These are phyloP conservation scores for Handroanthus guayacan DNA, from an alignment of 257 asterid genomes.

Conservation along the genomic window DNA sequence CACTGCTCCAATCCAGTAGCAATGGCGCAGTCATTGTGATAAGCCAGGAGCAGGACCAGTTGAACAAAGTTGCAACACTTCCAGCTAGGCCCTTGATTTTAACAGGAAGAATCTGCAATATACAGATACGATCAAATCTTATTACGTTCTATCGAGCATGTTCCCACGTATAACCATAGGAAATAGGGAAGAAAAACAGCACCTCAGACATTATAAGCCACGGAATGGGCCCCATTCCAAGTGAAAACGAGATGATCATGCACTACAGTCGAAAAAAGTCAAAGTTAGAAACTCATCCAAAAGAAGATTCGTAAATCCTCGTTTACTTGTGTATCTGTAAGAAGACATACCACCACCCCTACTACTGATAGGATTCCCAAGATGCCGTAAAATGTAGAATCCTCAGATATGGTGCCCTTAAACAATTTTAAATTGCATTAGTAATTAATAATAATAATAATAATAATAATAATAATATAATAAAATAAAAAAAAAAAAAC, in stretches of 20 bases:
- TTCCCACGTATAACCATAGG: no score
- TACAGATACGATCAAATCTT: background rate
- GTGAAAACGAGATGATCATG: conserved; percentile 80
- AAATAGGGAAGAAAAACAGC: conserved; percentile 18
- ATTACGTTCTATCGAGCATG: background rate
- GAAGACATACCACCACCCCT: conserved; percentile 68
- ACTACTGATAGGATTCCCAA: conserved; percentile 83
- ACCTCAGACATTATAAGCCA: conserved; percentile 99
- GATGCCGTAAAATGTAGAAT: conserved; percentile 55
- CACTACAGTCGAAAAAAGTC: conserved; percentile 49
- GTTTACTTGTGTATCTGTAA: conserved; percentile 1
- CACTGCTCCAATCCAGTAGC: conserved; percentile 80
- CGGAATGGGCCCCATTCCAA: conserved; percentile 96
- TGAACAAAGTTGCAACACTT: conserved; percentile 81
- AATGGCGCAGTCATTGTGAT: conserved; percentile 77
- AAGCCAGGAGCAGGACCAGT: conserved; percentile 79
- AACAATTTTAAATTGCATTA: conserved; percentile 29
- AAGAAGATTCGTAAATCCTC: conserved; percentile 13
- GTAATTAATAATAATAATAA: no score
- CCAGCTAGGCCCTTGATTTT: conserved; percentile 91
- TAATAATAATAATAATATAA: no score
- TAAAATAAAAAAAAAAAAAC: no score
- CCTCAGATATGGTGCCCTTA: conserved; percentile 57
- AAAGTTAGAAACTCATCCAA: conserved; percentile 10
- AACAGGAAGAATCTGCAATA: conserved; percentile 77